Percentiles rank a stretch among this genome's conserved stretches.
Conservation (phyloP, 345 rosid species). For the Hibiscus trionum region DNA sequence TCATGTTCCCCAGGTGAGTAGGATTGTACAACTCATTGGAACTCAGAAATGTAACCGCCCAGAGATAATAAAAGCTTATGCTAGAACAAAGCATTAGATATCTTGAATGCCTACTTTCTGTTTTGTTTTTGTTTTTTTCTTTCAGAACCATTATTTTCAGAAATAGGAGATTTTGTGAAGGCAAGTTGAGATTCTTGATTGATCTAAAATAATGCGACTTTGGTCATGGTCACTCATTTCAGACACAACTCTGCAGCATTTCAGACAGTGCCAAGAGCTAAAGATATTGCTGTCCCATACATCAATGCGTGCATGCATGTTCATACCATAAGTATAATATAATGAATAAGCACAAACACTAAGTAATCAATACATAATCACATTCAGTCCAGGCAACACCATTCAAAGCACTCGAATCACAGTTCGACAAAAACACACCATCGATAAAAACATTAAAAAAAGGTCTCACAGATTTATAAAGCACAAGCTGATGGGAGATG, state of each 20-base stretch:
- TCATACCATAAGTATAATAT: constrained; percentile 21
- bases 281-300: constrained; percentile 20
- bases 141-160: too few relatives aligned
- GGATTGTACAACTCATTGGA: too few relatives aligned
- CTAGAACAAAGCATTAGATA: too few relatives aligned
- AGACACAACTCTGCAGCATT: neutral
- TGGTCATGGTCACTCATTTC: neutral
- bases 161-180: too few relatives aligned
- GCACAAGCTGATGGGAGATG: neutral
- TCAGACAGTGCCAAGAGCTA: neutral
- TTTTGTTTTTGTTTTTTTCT: too few relatives aligned
- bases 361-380: constrained; percentile 2
- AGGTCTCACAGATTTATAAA: neutral
- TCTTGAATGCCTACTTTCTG: too few relatives aligned
- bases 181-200: neutral
- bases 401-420: neutral
- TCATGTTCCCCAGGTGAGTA: too few relatives aligned
- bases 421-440: neutral
- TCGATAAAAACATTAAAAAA: neutral
- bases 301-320: constrained; percentile 31
- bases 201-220: neutral
- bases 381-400: neutral
- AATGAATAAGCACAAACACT: constrained; percentile 27
- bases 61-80: too few relatives aligned
- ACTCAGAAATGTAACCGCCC: too few relatives aligned